phyloP scores from a whole-genome alignment of 1,139 yeast genomes.

The Blastobotrys persicus region DNA sequence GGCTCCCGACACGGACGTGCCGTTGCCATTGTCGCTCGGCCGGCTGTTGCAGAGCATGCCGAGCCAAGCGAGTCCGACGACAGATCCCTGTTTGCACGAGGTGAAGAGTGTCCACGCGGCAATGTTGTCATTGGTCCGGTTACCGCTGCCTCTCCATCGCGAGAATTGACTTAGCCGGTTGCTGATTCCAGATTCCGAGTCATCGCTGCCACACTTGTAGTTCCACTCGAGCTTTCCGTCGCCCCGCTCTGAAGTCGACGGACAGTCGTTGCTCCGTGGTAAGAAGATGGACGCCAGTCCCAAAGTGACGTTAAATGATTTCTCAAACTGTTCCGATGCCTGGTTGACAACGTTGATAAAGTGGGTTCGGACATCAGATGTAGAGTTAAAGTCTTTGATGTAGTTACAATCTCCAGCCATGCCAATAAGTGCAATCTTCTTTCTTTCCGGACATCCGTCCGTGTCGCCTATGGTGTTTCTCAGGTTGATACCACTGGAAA shows the following conservation, averaged over 20 bases:
- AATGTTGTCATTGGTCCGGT: slow-evolving; percentile 31
- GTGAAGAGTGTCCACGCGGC: slow-evolving; percentile 43
- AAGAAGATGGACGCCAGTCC: slow-evolving; percentile 33
- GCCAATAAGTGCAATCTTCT: slow-evolving; percentile 38
- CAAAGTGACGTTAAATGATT: slow-evolving; percentile 39
- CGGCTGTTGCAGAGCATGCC: slow-evolving; percentile 37
- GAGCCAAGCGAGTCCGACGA: slow-evolving; percentile 43
- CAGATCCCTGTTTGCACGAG: slow-evolving; percentile 35
- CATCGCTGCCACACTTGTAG: slow-evolving; percentile 27
- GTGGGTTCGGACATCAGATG: slow-evolving; percentile 35
- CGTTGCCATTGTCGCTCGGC: slow-evolving; percentile 24
- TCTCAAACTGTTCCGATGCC: slow-evolving; percentile 39
- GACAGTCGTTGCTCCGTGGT: slow-evolving; percentile 32
- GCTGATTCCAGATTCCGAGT: slow-evolving; percentile 24
- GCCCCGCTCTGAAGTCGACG: slow-evolving; percentile 23
- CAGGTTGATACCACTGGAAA: slow-evolving; percentile 34
- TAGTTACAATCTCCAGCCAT: slow-evolving; percentile 42
- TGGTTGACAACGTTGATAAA: slow-evolving; percentile 37
- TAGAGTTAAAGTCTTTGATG: slow-evolving; percentile 31
- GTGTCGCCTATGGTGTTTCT: slow-evolving; percentile 35
- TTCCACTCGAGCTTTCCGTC: slow-evolving; percentile 33
- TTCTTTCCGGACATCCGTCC: slow-evolving; percentile 37
- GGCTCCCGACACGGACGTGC: slow-evolving; percentile 35
- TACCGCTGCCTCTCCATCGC: slow-evolving; percentile 36
- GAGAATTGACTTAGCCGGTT: slow-evolving; percentile 36